Evolutionary conservation across 1,284 basidiomycete species (phyloP).

Genomic region (Butyriboletus appendiculatus): DNA sequence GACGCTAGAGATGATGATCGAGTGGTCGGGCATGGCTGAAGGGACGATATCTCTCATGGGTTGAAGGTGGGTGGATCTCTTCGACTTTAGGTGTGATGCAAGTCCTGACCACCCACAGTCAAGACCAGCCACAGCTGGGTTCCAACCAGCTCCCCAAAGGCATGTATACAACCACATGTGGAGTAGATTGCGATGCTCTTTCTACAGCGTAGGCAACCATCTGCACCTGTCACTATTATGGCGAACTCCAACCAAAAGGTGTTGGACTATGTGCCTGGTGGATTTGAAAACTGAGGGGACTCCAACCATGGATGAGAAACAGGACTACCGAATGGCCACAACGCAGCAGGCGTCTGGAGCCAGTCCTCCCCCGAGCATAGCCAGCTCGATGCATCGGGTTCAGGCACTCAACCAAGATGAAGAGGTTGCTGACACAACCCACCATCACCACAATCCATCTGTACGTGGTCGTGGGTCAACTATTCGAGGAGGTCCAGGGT

Average conservation of each 20-base stretch:
- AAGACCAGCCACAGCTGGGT: slow-evolving; percentile 69
- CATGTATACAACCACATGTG: not conserved
- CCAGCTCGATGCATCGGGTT: not conserved
- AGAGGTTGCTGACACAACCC: not conserved
- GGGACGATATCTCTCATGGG: slow-evolving; percentile 71
- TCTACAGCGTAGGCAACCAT: slow-evolving; percentile 28
- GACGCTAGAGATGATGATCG: slow-evolving; percentile 72
- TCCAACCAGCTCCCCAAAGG: slow-evolving; percentile 46
- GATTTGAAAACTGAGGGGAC: slow-evolving; percentile 3
- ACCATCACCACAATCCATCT: not conserved
- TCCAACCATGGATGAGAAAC: not conserved
- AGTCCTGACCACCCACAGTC: slow-evolving; percentile 44
- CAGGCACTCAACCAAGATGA: slow-evolving; percentile 2
- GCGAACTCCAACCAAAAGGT: slow-evolving; percentile 65
- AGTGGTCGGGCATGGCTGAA: slow-evolving; percentile 57
- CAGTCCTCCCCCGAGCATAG: slow-evolving; percentile 1
- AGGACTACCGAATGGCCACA: slow-evolving; percentile 12
- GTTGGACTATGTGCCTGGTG: not conserved
- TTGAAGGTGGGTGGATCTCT: slow-evolving; percentile 56
- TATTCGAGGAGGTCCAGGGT: slow-evolving; percentile 12
- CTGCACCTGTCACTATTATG: slow-evolving; percentile 53
- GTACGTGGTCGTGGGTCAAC: slow-evolving; percentile 9
- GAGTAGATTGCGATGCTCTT: not conserved
- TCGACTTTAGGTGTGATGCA: not conserved
- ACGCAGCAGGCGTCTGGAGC: not conserved